phyloP scores from a whole-genome alignment of 306 rosid species.

The Prinsepia uniflora region DNA sequence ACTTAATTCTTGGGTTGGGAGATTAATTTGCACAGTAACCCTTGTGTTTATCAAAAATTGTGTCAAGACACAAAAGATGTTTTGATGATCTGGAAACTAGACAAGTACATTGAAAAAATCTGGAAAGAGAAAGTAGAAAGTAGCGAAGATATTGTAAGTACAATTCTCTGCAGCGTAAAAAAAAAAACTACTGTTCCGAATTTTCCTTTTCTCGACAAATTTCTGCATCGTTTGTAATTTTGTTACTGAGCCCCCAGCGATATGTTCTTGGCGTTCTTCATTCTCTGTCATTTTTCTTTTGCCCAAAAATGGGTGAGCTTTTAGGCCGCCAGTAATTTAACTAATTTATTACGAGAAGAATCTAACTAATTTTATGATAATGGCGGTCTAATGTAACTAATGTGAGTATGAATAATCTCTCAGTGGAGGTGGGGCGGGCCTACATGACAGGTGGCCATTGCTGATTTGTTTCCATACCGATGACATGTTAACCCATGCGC shows the following conservation, averaged over 20 bases:
- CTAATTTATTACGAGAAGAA: no score
- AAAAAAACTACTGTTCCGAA: neutral
- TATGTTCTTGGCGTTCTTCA: neutral
- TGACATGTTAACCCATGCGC: neutral
- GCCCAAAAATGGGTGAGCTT: constrained; percentile 1
- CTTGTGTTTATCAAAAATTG: no score
- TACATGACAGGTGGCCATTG: neutral
- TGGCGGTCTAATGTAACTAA: no score
- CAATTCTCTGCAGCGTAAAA: neutral
- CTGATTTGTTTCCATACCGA: neutral
- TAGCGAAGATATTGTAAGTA: neutral
- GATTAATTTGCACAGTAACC: neutral
- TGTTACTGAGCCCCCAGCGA: neutral
- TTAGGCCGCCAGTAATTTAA: neutral
- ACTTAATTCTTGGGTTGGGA: neutral
- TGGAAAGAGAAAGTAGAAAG: neutral
- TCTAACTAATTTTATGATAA: no score
- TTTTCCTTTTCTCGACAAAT: neutral
- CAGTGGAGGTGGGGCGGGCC: neutral
- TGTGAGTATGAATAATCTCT: no score
- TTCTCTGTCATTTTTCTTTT: no score
- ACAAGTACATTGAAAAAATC: no score
- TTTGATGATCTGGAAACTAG: no score
- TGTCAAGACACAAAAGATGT: no score
- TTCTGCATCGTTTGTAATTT: neutral